Evolutionary conservation across 176 grass and related monocot genomes (phyloP).

Genomic region (Oryza glaberrima): DNA sequence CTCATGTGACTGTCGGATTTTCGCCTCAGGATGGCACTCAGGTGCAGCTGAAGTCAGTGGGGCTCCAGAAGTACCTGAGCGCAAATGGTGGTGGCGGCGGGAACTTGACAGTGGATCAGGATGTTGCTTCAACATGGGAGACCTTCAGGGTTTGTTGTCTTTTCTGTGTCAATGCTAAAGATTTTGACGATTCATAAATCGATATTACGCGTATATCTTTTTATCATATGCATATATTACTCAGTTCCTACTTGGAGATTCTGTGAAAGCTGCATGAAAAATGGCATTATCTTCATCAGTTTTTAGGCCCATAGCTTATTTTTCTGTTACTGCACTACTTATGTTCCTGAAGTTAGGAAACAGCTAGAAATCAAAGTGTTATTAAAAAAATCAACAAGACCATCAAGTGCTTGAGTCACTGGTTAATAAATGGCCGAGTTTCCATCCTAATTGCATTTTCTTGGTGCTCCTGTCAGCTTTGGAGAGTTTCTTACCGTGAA

Average conservation of each 20-base stretch:
- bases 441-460: constrained; percentile 28
- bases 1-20: background rate
- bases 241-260: background rate
- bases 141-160: constrained; percentile 70
- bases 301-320: background rate
- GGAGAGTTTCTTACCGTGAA: constrained; percentile 68
- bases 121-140: constrained; percentile 73
- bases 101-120: constrained; percentile 61
- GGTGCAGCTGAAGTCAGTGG: constrained; percentile 83
- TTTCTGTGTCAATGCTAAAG: background rate
- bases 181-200: background rate
- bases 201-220: background rate
- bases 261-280: background rate
- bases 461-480: constrained; percentile 52
- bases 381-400: background rate
- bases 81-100: constrained; percentile 46
- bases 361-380: background rate
- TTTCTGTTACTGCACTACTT: background rate
- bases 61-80: constrained; percentile 70
- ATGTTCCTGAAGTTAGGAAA: background rate
- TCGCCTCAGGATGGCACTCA: constrained; percentile 70
- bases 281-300: background rate
- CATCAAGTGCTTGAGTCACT: background rate
- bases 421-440: background rate
- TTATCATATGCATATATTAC: background rate